Evolutionary conservation across 2,329 filamentous ascomycete species (phyloP), one percentile per base, ranked within the genome.

Genomic region (Nigrospora oryzae): DNA sequence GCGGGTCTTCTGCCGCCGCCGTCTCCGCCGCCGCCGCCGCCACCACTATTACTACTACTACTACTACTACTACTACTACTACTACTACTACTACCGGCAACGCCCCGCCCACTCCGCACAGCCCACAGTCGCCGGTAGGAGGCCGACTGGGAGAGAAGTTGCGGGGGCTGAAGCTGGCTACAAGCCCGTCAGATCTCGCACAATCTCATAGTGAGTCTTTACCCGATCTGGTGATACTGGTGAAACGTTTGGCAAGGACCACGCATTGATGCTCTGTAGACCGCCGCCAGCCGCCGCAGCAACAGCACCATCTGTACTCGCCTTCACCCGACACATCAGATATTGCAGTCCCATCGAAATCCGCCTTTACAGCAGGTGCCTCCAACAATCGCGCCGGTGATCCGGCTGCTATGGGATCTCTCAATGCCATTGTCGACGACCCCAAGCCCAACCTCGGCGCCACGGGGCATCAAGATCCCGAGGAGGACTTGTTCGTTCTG

Each of bases 401-500:
- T 30, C 40, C 40, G 19, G 33, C 15, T 15, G 13, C 23, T 13
- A 33, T 66, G 7, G 59, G 56, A 4, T 69, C 67, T 1, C 55
- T 71, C 31, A 59, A 70, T 43, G 65, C 68, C 17, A 56, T 70
- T 34, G 55, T 76, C 4, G 63, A 63, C 42, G 52, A 57, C 57
- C 56, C 49, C 10, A 49, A 55, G 1, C 55, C 62, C 42, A 1
- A 53, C 63, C 39, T 57, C 17, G 58, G 61, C 50, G 57, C 55
- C 12, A 46, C 53, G 15, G 51, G 58, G 41, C 62, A 64, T 48
- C 61, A 67, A 46, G 79, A 83, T 36, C 77, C 75, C 1, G 84
- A 89, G 52, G 89, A 95, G 47, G 90, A 86, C 36, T 71, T 95
- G 3, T 96, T 96, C 59, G 89, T 89, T 0, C 75, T 95, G 43